Conservation (phyloP, 495 filamentous ascomycete species). For the Podospora didyma region DNA sequence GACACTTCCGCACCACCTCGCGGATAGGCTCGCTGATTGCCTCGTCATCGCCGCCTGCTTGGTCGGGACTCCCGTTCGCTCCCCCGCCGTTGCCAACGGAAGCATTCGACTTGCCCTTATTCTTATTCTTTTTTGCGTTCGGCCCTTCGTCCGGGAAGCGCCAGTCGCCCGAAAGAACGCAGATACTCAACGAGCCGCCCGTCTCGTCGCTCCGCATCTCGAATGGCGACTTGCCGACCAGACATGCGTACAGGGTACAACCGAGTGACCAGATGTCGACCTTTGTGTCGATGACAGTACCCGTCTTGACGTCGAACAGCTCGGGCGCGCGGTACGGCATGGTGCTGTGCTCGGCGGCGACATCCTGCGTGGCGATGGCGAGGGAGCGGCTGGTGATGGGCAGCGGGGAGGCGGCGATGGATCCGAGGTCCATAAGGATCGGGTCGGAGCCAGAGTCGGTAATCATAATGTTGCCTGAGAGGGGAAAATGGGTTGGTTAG, state of each 20-base stretch:
- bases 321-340: slow-evolving; percentile 98
- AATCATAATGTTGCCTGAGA: slow-evolving; percentile 91
- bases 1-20: slow-evolving; percentile 80
- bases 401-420: slow-evolving; percentile 80
- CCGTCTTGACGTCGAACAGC: slow-evolving; percentile 96
- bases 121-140: slow-evolving; percentile 49
- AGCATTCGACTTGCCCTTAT: slow-evolving; percentile 39
- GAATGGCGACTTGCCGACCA: slow-evolving; percentile 94
- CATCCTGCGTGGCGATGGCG: slow-evolving; percentile 87
- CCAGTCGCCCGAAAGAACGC: slow-evolving; percentile 89
- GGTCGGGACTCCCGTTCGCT: not conserved
- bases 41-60: slow-evolving; percentile 23
- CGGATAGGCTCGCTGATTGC: slow-evolving; percentile 72
- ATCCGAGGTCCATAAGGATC: slow-evolving; percentile 98
- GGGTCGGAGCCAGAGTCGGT: slow-evolving; percentile 78
- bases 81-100: slow-evolving; percentile 9
- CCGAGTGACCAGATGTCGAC: slow-evolving; percentile 98
- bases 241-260: slow-evolving; percentile 91
- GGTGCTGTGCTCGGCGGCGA: slow-evolving; percentile 90
- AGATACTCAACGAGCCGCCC: slow-evolving; percentile 86
- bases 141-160: slow-evolving; percentile 81
- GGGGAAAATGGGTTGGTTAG: not conserved
- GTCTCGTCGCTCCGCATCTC: slow-evolving; percentile 95
- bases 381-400: slow-evolving; percentile 91
- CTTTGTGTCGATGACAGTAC: slow-evolving; percentile 88